Percentiles rank a stretch among this genome's conserved stretches.
phyloP scores from a whole-genome alignment of 2,329 filamentous ascomycete species.

The Plectosphaerella cucumerina region DNA sequence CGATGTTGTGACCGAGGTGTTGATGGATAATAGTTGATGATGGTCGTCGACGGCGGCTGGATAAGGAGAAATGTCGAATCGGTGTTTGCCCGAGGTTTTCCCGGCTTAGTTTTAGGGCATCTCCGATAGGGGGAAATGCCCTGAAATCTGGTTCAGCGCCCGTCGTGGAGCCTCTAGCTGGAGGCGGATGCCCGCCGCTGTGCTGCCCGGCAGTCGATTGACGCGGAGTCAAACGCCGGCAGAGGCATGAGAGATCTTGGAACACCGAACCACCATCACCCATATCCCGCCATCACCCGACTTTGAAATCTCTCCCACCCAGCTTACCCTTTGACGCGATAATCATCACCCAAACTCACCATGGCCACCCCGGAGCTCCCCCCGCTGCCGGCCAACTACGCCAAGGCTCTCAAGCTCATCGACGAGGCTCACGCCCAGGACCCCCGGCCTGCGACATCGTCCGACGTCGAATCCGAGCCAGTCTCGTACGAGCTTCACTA shows the following conservation, averaged over 20 bases:
- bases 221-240: neutral
- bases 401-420: slow-evolving; percentile 60
- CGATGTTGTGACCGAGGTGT: no score
- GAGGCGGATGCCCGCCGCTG: no score
- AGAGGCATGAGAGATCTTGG: neutral
- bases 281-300: neutral
- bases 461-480: slow-evolving; percentile 26
- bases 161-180: neutral
- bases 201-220: no score
- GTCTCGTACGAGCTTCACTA: slow-evolving; percentile 80
- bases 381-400: slow-evolving; percentile 34
- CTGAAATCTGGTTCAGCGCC: no score
- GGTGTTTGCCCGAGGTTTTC: no score
- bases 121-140: no score
- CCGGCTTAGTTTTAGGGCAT: no score
- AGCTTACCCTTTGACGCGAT: no score
- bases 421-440: slow-evolving; percentile 55
- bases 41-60: no score
- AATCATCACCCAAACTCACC: neutral
- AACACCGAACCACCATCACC: neutral
- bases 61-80: no score
- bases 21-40: no score
- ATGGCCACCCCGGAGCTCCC: slow-evolving; percentile 15
- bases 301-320: neutral
- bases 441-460: slow-evolving; percentile 31